Base-by-base conservation (phyloP, 106 monocot genomes). In the Dactylorhiza incarnata region DNA sequence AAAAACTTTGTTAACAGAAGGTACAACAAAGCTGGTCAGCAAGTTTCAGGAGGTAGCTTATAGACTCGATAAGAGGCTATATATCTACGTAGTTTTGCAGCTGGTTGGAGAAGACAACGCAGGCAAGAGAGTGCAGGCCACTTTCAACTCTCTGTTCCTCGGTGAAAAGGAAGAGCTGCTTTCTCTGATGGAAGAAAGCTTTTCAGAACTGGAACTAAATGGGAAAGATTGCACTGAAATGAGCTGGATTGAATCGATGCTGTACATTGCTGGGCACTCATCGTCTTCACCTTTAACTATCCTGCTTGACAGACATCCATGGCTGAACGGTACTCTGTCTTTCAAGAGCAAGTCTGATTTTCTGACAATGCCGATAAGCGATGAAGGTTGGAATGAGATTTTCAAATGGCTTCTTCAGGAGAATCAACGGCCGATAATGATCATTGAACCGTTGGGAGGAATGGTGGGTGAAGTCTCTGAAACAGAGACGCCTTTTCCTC, bases 141-240 rank as follows among this genome's bases (percentile, higher is more conserved):
- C 8, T 0, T 88, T 88, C 72, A 62, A 73, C 10, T 73, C 78
- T 52, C 20, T 82, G 51, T 84, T 82, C 20, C 82, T 89, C 8
- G 86, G 89, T 3, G 37, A 73, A 29, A 77, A 74, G 43, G 45
- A 16, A 0, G 71, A 77, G 48, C 68, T 86, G 14, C 58, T 86
- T 17, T 29, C 47, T 5, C 11, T 70, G 14, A 74, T 86, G 81
- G 48, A 17, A 2, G 20, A 52, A 13, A 69, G 72, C 29, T 86
- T 86, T 23, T 81, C 73, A 0, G 75, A 78, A 51, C 70, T 89
- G 4, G 81, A 76, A 9, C 4, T 89, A 69, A 5, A 45, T 10
- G 37, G 25, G 7, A 72, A 14, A 0, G 85, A 89, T 20, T 86
- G 89, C 79, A 62, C 24, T 3, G 86, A 89, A 56, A 86, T 86